A percentile compares a stretch with the other conserved stretches of the same genome.
Evolutionary conservation across 2,329 filamentous ascomycete species (phyloP).

Genomic region (Capronia americana): DNA sequence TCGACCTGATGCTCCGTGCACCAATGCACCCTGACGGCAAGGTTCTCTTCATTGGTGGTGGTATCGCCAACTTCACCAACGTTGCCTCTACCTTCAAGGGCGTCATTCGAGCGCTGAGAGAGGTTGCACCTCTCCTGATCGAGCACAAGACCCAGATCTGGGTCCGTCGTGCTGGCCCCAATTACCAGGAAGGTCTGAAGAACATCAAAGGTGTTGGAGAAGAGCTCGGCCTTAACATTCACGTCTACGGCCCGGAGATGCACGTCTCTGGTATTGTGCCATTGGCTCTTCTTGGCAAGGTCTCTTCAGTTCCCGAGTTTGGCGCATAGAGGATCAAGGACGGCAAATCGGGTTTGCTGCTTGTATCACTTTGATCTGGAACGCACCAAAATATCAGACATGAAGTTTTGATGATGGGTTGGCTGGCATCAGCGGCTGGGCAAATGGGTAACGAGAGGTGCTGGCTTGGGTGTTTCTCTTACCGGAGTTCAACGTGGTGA

Average conservation of each 20-base stretch:
- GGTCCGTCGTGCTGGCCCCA: conserved; percentile 88
- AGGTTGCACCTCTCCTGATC: conserved; percentile 80
- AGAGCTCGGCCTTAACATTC: conserved; percentile 95
- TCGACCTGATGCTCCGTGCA: conserved; percentile 96
- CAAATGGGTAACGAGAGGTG: conserved; percentile 27
- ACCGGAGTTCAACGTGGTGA: conserved; percentile 22
- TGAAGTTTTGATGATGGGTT: conserved; percentile 27
- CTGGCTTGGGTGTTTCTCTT: conserved; percentile 24
- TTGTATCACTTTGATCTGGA: conserved; percentile 26
- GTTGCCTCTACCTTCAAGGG: conserved; percentile 99
- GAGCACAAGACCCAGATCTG: conserved; percentile 99
- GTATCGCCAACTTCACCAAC: conserved; percentile 99
- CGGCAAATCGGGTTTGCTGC: background rate
- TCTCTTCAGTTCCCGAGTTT: conserved; percentile 67
- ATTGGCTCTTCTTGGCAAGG: conserved; percentile 75
- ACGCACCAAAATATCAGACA: conserved; percentile 22
- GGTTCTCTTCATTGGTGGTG: conserved; percentile 98
- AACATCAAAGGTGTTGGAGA: conserved; percentile 98
- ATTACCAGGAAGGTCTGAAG: conserved; percentile 99
- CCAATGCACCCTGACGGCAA: conserved; percentile 87
- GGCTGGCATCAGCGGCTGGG: conserved; percentile 24
- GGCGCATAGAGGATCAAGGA: conserved; percentile 41
- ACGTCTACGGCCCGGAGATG: conserved; percentile 82
- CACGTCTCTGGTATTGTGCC: conserved; percentile 96
- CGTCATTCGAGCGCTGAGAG: conserved; percentile 93